Evolutionary conservation across 106 monocot species (phyloP).

Genomic region (Acanthochlamys bracteata): DNA sequence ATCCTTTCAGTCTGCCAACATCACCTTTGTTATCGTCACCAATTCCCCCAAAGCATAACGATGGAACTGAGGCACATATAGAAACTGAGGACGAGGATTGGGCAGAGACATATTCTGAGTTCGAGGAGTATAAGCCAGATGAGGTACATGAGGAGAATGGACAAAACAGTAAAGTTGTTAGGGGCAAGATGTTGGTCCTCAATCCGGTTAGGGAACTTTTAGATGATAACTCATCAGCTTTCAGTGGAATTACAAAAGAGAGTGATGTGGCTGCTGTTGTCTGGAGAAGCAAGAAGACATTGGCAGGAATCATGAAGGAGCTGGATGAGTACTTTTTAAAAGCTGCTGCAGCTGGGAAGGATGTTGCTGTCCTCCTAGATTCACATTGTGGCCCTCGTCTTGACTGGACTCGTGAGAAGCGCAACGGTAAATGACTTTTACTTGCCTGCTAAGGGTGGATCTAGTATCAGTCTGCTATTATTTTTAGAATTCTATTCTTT

Average conservation of each 20-base stretch:
- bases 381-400: slow-evolving; percentile 17
- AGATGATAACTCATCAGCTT: slow-evolving; percentile 51
- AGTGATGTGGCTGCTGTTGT: slow-evolving; percentile 35
- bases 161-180: not conserved
- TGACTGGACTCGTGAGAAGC: slow-evolving; percentile 22
- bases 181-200: slow-evolving; percentile 6
- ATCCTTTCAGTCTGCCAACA: slow-evolving; percentile 31
- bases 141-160: slow-evolving; percentile 3
- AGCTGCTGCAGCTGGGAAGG: slow-evolving; percentile 69
- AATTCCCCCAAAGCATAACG: slow-evolving; percentile 13
- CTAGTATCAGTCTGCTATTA: no score
- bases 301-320: slow-evolving; percentile 63
- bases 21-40: slow-evolving; percentile 25
- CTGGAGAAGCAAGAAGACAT: slow-evolving; percentile 61
- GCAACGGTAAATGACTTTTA: slow-evolving; percentile 21
- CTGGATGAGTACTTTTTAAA: slow-evolving; percentile 92
- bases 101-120: slow-evolving; percentile 53
- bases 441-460: no score
- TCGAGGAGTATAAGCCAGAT: slow-evolving; percentile 31
- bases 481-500: no score
- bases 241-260: slow-evolving; percentile 59
- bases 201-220: slow-evolving; percentile 10
- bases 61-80: not conserved
- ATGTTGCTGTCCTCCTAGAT: slow-evolving; percentile 49
- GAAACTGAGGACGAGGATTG: slow-evolving; percentile 44